These are phyloP conservation scores for Calendula officinalis DNA, from an alignment of 129 eudicot species.

Conservation along the genomic window DNA sequence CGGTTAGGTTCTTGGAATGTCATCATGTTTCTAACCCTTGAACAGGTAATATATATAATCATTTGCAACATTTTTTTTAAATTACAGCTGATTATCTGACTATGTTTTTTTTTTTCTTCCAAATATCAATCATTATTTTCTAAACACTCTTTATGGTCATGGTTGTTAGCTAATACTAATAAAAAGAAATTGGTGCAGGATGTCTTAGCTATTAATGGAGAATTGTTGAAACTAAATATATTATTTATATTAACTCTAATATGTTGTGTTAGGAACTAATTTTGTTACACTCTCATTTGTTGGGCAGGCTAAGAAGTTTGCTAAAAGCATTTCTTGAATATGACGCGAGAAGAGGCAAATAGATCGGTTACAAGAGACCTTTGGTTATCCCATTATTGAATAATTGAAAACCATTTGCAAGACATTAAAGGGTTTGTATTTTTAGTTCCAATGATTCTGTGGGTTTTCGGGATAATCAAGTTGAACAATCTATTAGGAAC, in stretches of 20 bases:
- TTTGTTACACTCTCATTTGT: constrained; percentile 13
- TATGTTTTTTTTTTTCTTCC: too few relatives aligned
- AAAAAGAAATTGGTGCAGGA: not conserved
- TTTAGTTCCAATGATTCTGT: constrained; percentile 1
- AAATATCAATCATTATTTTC: not conserved
- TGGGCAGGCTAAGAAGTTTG: constrained; percentile 69
- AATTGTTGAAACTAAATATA: not conserved
- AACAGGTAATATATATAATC: constrained; percentile 49
- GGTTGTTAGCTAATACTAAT: not conserved
- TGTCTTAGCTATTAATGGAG: not conserved
- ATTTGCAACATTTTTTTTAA: not conserved
- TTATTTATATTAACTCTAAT: not conserved
- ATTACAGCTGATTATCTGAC: not conserved
- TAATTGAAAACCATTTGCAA: constrained; percentile 1
- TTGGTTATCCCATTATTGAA: not conserved
- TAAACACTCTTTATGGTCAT: not conserved
- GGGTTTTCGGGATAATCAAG: not conserved
- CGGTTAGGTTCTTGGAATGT: constrained; percentile 97
- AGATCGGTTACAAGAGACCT: not conserved
- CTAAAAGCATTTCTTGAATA: constrained; percentile 46
- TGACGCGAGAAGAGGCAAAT: not conserved
- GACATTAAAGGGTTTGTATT: constrained; percentile 1
- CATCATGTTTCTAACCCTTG: constrained; percentile 88
- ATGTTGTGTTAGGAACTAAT: constrained; percentile 1
- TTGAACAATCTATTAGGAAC: not conserved